These are phyloP conservation scores for Eudorina sp. DNA, from an alignment of 139 green algal genomes.

Conservation along the genomic window DNA sequence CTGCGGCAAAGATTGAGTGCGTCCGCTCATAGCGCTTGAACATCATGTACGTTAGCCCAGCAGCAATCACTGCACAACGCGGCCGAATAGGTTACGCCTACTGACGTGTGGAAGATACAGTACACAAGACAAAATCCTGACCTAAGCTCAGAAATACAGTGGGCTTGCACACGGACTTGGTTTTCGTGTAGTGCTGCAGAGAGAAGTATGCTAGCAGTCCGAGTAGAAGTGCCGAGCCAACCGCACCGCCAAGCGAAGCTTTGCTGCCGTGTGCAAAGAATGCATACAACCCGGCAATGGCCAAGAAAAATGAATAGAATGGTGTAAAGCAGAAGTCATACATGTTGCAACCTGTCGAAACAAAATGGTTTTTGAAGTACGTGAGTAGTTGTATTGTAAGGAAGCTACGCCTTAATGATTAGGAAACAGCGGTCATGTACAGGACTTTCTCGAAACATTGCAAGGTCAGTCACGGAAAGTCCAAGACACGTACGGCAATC, in stretches of 20 bases:
- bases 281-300: not conserved
- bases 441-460: too few relatives aligned
- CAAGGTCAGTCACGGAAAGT: too few relatives aligned
- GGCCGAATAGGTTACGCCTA: too few relatives aligned
- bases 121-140: not conserved
- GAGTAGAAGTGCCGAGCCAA: not conserved
- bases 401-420: too few relatives aligned
- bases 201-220: not conserved
- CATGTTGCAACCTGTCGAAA: slow-evolving; percentile 15
- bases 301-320: slow-evolving; percentile 16
- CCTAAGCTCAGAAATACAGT: slow-evolving; percentile 21
- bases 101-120: not conserved
- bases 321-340: slow-evolving; percentile 46
- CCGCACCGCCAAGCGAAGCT: not conserved
- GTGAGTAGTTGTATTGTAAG: too few relatives aligned
- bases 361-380: too few relatives aligned
- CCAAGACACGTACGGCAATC: too few relatives aligned
- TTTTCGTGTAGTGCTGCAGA: slow-evolving; percentile 31
- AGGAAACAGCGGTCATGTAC: too few relatives aligned
- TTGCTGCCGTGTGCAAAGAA: slow-evolving; percentile 30
- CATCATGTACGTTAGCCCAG: slow-evolving; percentile 27
- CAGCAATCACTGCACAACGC: slow-evolving; percentile 26
- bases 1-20: not conserved
- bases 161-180: slow-evolving; percentile 25
- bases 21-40: slow-evolving; percentile 26